Evolutionary conservation across 495 filamentous ascomycete genomes (phyloP).

Genomic region (Alectoria sarmentosa): DNA sequence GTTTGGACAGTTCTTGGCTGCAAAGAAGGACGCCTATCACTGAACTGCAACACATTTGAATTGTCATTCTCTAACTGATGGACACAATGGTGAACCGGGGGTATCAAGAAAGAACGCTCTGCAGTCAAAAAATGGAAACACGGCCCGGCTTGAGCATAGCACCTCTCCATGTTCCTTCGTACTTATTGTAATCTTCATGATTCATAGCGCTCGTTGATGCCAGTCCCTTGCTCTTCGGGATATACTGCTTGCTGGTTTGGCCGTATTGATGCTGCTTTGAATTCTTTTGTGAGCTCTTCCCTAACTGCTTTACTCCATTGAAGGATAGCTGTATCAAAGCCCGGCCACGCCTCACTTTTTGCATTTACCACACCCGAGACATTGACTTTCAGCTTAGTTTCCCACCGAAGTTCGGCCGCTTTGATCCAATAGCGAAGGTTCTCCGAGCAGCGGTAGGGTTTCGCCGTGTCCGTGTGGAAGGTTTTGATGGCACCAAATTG

Average conservation of each 20-base stretch:
- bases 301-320: constrained; percentile 72
- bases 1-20: neutral
- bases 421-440: constrained; percentile 96
- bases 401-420: constrained; percentile 91
- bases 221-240: constrained; percentile 4
- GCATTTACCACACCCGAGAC: constrained; percentile 78
- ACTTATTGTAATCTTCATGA: constrained; percentile 12
- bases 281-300: constrained; percentile 63
- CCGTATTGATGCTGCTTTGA: constrained; percentile 33
- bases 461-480: constrained; percentile 82
- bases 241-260: constrained; percentile 3
- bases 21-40: neutral
- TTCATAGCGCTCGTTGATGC: constrained; percentile 1
- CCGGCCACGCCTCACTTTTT: constrained; percentile 60
- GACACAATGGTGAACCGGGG: constrained; percentile 1
- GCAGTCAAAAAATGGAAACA: neutral
- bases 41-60: neutral
- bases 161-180: constrained; percentile 1
- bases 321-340: constrained; percentile 73
- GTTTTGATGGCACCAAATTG: constrained; percentile 86
- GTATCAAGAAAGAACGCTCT: constrained; percentile 13
- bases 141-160: neutral
- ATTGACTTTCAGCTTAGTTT: constrained; percentile 76
- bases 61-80: constrained; percentile 4
- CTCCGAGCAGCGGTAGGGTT: constrained; percentile 89